Conservation (phyloP, 164 flowering plant species). For the Chimonanthus salicifolius region DNA sequence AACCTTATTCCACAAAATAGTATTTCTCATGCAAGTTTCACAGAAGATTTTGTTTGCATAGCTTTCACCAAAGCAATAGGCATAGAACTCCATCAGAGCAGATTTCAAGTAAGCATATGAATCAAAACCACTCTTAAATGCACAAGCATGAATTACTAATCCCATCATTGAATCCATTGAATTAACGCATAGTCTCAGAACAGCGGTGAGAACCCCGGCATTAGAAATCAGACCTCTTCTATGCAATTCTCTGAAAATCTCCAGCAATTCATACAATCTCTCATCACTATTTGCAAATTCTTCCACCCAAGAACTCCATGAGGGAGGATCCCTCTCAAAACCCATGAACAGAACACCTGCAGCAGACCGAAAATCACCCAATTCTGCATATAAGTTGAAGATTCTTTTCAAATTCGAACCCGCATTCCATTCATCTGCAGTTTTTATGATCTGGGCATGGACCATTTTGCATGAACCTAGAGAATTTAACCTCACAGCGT, state of each 20-base stretch:
- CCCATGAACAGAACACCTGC: conserved; percentile 36
- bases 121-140: conserved; percentile 54
- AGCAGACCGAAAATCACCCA: conserved; percentile 47
- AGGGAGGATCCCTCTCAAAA: conserved; percentile 20
- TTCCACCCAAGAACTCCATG: conserved; percentile 35
- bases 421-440: conserved; percentile 13
- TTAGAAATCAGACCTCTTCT: conserved; percentile 34
- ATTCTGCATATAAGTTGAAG: conserved; percentile 37
- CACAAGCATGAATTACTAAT: conserved; percentile 41
- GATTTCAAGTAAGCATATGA: conserved; percentile 33
- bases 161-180: conserved; percentile 40
- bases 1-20: conserved; percentile 45
- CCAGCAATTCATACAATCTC: conserved; percentile 27
- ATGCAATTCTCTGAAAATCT: conserved; percentile 43
- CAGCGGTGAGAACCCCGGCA: conserved; percentile 18
- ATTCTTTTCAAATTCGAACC: conserved; percentile 13
- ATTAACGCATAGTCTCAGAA: conserved; percentile 33
- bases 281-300: conserved; percentile 35
- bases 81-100: conserved; percentile 57
- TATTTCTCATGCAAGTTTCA: conserved; percentile 27
- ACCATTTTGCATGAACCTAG: conserved; percentile 29
- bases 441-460: conserved; percentile 57
- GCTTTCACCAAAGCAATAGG: conserved; percentile 31
- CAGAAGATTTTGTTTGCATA: conserved; percentile 33
- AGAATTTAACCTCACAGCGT: conserved; percentile 18